Conservation (phyloP, 2,329 filamentous ascomycete genomes). For the Cytospora piceae region DNA sequence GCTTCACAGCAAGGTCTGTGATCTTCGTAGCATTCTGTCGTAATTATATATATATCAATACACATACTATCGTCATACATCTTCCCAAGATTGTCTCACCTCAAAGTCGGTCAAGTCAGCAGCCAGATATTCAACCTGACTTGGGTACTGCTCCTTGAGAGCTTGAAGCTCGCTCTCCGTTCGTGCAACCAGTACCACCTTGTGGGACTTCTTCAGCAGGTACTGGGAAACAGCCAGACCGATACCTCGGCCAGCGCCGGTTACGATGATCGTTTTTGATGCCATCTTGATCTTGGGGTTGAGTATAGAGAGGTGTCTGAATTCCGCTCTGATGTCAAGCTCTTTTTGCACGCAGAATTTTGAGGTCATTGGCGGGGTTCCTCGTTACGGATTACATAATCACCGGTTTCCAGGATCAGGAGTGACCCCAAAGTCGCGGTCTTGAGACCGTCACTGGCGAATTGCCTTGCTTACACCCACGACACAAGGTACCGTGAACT, state of each 20-base stretch:
- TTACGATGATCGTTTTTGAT: slow-evolving; percentile 72
- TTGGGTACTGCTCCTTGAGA: slow-evolving; percentile 55
- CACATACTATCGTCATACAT: not conserved
- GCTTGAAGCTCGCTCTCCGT: slow-evolving; percentile 52
- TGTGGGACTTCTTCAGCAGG: slow-evolving; percentile 58
- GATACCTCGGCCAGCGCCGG: slow-evolving; percentile 66
- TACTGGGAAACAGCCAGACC: slow-evolving; percentile 59
- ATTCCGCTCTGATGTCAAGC: slow-evolving; percentile 5
- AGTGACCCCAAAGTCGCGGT: not conserved
- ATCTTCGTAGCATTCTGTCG: slow-evolving; percentile 61
- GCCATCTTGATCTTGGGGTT: slow-evolving; percentile 41
- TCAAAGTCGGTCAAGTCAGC: slow-evolving; percentile 59
- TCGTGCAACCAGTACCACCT: slow-evolving; percentile 62
- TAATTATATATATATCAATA: slow-evolving; percentile 4
- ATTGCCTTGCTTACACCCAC: not conserved
- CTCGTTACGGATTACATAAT: slow-evolving; percentile 15
- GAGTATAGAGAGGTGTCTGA: not conserved
- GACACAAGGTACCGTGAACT: not conserved
- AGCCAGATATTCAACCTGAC: slow-evolving; percentile 58
- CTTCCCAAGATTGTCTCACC: slow-evolving; percentile 40
- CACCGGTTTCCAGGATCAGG: not conserved
- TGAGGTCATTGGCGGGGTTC: slow-evolving; percentile 22
- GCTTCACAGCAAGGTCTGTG: slow-evolving; percentile 65
- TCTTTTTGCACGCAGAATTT: slow-evolving; percentile 16
- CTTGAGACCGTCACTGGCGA: not conserved